Conservation (phyloP, 2,329 filamentous ascomycete species). For the Ophiostoma pallidulum region DNA sequence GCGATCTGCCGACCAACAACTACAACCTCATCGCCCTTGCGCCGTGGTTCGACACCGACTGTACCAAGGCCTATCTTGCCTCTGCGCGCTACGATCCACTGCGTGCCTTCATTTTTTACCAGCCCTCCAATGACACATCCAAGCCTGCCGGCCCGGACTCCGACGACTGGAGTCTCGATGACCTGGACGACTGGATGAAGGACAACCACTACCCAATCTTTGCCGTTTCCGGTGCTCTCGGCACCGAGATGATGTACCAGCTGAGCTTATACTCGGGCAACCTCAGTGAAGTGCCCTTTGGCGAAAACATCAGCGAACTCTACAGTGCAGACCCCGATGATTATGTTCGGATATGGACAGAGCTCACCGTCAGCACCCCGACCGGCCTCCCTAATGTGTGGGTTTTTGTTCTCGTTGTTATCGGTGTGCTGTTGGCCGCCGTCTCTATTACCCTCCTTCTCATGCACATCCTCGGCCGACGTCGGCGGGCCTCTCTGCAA, state of each 20-base stretch:
- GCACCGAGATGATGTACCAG: constrained; percentile 58
- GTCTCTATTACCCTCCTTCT: constrained; percentile 56
- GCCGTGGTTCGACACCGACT: constrained; percentile 71
- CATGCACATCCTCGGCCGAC: constrained; percentile 71
- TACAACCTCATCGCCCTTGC: constrained; percentile 74
- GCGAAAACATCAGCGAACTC: constrained; percentile 43
- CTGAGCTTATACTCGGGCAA: constrained; percentile 71
- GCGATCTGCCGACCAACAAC: constrained; percentile 57
- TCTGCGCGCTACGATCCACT: constrained; percentile 49
- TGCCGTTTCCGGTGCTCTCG: constrained; percentile 61
- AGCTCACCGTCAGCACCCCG: constrained; percentile 38
- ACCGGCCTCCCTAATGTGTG: constrained; percentile 62
- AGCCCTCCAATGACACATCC: constrained; percentile 43
- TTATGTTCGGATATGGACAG: constrained; percentile 52
- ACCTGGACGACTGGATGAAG: constrained; percentile 61
- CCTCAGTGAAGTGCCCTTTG: constrained; percentile 51
- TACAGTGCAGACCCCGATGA: constrained; percentile 48
- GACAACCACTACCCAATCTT: constrained; percentile 73
- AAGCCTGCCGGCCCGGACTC: constrained; percentile 59
- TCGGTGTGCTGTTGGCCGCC: constrained; percentile 61
- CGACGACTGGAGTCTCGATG: constrained; percentile 59
- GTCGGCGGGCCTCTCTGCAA: constrained; percentile 57
- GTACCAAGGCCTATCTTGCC: constrained; percentile 62
- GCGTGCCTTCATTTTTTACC: constrained; percentile 55
- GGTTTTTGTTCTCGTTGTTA: constrained; percentile 64